Evolutionary conservation across 345 rosid genomes (phyloP), one percentile per base, ranked within the genome.

Genomic region (Sonneratia alba): DNA sequence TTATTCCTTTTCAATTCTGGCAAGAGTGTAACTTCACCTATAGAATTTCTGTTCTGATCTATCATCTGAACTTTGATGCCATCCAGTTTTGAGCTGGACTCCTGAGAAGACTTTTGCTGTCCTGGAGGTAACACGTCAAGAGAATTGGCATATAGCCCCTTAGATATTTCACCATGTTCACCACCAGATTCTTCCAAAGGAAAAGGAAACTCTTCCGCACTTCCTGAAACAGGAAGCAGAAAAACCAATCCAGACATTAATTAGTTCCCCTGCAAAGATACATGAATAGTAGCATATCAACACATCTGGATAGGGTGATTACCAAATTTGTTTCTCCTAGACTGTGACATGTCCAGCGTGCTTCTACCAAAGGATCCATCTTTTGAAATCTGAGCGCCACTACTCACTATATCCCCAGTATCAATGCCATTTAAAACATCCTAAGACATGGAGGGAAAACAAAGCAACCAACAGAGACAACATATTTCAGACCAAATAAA

Each of bases 301-400:
- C 48, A 68, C 74, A 62, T 66, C 69, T 70, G 74, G 68, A 78
- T 38, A 69, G 48, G 69, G 59, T 70, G 27, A 43, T 27, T 90
- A 95, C 98, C 92, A 81, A 78, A 86, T 79, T 81, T 90, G 70
- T 77, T 73, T 71, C 82, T 84, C 79, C 90, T 87, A 74, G 91
- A 79, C 71, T 83, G 89, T 36, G 85, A 67, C 68, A 69, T 74
- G 68, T 90, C 97, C 2, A 47, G 62, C 0, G 84, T 48, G 80
- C 78, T 88, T 75, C 84, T 71, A 36, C 90, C 95, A 36, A 66
- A 63, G 45, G 86, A 75, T 64, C 87, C 92, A 76, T 92, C 97
- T 84, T 90, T 95, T 13, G 89, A 74, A 27, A 79, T 73, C 77
- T 85, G 97, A 61, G 96, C 96, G 68, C 93, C 91, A 51, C 97